Conservation (phyloP, 2,329 filamentous ascomycete genomes). For the Penicillium sp. region DNA sequence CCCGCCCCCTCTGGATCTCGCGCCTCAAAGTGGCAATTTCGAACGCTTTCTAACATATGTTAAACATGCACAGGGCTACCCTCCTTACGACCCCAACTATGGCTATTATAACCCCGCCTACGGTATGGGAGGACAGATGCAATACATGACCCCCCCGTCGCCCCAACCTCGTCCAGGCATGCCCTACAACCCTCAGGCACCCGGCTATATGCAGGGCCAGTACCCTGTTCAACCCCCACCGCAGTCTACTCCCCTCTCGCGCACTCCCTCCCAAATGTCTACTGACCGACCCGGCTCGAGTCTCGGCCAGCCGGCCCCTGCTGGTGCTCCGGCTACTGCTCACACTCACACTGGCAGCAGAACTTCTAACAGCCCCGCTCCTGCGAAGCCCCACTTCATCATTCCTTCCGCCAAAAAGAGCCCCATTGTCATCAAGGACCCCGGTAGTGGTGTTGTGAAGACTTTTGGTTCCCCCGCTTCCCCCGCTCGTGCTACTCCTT, state of each 20-base stretch:
- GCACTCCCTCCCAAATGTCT: constrained; percentile 77
- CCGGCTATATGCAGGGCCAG: constrained; percentile 51
- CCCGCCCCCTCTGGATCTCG: constrained; percentile 55
- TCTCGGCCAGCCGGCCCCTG: constrained; percentile 55
- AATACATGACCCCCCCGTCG: constrained; percentile 47
- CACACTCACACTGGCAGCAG: constrained; percentile 54
- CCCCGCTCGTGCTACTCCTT: constrained; percentile 55
- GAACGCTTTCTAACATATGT: constrained; percentile 68
- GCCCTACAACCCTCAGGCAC: constrained; percentile 48
- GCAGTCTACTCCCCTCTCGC: constrained; percentile 71
- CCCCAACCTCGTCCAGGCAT: constrained; percentile 50
- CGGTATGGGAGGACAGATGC: constrained; percentile 40
- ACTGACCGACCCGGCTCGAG: constrained; percentile 64
- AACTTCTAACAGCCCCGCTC: constrained; percentile 57
- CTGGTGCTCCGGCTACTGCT: constrained; percentile 51
- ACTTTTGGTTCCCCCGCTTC: constrained; percentile 66
- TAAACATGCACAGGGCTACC: constrained; percentile 64
- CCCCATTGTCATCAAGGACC: constrained; percentile 80
- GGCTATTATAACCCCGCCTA: constrained; percentile 51
- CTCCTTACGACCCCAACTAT: constrained; percentile 3
- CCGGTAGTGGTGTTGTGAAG: constrained; percentile 74
- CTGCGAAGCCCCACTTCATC: constrained; percentile 62
- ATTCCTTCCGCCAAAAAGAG: constrained; percentile 66
- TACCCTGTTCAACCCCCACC: constrained; percentile 52
- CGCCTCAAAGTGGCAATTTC: constrained; percentile 68